Evolutionary conservation across 805 yeast genomes (phyloP).

Genomic region (Suhomyces sp.): DNA sequence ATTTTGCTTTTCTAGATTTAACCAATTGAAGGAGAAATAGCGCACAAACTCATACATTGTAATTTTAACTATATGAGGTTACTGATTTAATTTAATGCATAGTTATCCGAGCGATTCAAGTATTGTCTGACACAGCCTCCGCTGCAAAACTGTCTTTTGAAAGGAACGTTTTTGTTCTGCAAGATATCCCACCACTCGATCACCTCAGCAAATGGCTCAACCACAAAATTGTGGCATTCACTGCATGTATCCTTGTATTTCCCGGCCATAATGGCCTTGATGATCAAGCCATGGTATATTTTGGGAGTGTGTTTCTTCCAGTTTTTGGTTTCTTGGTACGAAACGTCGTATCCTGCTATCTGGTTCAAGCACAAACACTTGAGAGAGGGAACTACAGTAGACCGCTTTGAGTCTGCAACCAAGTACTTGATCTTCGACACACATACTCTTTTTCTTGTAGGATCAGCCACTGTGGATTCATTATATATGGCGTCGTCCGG

Average conservation of each 20-base stretch:
- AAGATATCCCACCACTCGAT: conserved; percentile 68
- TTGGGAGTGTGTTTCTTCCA: conserved; percentile 53
- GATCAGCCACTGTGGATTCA: not conserved
- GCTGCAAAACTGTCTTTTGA: conserved; percentile 54
- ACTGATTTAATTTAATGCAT: not conserved
- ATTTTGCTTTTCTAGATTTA: not conserved
- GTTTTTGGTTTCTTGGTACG: conserved; percentile 49
- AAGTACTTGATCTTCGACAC: conserved; percentile 28
- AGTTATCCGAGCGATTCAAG: not conserved
- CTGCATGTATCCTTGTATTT: conserved; percentile 52
- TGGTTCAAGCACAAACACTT: conserved; percentile 46
- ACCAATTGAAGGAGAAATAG: no score
- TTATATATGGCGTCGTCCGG: conserved; percentile 23
- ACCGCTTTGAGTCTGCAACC: conserved; percentile 11
- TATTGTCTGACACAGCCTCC: conserved; percentile 42
- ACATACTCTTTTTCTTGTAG: conserved; percentile 11
- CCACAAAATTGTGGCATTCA: conserved; percentile 45
- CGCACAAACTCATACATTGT: no score
- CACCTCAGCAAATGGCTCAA: conserved; percentile 57
- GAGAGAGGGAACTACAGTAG: conserved; percentile 40
- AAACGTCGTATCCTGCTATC: conserved; percentile 51
- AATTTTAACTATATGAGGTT: no score
- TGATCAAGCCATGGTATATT: conserved; percentile 43
- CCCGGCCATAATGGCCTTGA: conserved; percentile 53
- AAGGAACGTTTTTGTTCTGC: conserved; percentile 48